Base-by-base conservation (phyloP, 2,329 filamentous ascomycete species). In the Claviceps sp. region DNA sequence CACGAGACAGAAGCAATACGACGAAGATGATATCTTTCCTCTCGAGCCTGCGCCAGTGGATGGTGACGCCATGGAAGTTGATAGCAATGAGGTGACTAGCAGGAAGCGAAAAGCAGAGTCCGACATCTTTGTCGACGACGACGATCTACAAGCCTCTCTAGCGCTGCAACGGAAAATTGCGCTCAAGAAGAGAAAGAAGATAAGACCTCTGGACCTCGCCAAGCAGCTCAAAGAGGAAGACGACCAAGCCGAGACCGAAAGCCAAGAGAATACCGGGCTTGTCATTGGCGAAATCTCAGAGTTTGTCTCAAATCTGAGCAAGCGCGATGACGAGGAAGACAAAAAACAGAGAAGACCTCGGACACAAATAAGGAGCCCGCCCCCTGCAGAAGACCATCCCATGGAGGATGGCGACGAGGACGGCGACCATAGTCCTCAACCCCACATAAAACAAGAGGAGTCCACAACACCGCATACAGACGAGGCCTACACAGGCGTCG, bases 201-300 rank as follows among this genome's bases (percentile, higher is more conserved):
- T 80, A 34, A 82, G 87, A 38, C 89, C 90, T 0, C 89, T 93
- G 63, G 93, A 97, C 58, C 75, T 98, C 55, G 90, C 87, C 18
- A 82, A 83, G 57, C 86, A 93, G 62, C 71, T 98, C 41, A 83
- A 81, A 20, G 70, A 76, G 0, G 72, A 79, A 3, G 62, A 68
- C 9, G 73, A 44, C 13, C 14, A 75, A 43, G 74, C 77, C 49
- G 71, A 71, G 37, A 73, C 72, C 2, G 60, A 43, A 30, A 40
- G 22, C 11, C 38, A 48, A 38, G 64, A 69, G 42, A 63, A 60
- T 2, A 70, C 69, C 34, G 91, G 89, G 1, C 73, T 98, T 1
- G 79, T 96, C n/a, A 90, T 98, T 53, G 91, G 96, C 55, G 93
- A 96, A 63, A 95, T 91, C 0, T 89, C 89, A 0, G 90, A 95